Evolutionary conservation across 345 rosid species (phyloP).

Genomic region (Sisymbrium irio): DNA sequence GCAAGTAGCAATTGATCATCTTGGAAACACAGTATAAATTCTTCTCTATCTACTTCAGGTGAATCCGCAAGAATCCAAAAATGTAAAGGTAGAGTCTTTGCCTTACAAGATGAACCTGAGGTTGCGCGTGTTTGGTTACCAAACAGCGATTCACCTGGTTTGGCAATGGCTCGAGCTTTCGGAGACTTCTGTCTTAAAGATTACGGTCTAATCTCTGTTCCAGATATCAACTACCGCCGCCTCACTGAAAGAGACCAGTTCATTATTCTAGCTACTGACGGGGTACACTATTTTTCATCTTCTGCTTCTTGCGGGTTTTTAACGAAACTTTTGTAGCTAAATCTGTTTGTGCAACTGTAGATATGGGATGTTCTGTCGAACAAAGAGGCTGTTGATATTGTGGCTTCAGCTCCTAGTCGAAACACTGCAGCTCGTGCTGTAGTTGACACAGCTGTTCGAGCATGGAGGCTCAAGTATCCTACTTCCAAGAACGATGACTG

Average conservation of each 20-base stretch:
- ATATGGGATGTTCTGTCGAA: conserved; percentile 96
- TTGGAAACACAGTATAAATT: not conserved
- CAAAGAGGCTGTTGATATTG: conserved; percentile 83
- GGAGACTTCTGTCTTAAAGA: conserved; percentile 97
- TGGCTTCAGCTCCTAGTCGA: conserved; percentile 77
- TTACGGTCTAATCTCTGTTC: conserved; percentile 88
- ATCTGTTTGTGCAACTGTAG: conserved; percentile 30
- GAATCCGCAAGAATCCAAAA: conserved; percentile 91
- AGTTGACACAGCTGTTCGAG: conserved; percentile 82
- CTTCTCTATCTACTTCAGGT: conserved; percentile 41
- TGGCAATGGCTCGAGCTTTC: conserved; percentile 99
- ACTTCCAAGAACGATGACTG: conserved; percentile 93
- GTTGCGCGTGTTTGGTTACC: conserved; percentile 97
- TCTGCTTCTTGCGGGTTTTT: not conserved
- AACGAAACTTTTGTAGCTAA: not conserved
- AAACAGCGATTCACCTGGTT: conserved; percentile 86
- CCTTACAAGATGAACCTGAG: conserved; percentile 95
- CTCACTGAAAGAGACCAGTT: conserved; percentile 76
- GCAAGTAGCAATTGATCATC: not conserved
- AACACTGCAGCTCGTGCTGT: conserved; percentile 89
- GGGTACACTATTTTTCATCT: conserved; percentile 55
- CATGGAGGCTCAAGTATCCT: conserved; percentile 96
- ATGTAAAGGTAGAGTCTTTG: conserved; percentile 93
- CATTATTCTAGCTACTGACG: conserved; percentile 85
- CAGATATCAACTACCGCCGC: conserved; percentile 66